These are phyloP conservation scores for Boechera stricta DNA, from an alignment of 345 rosid species.

Conservation along the genomic window DNA sequence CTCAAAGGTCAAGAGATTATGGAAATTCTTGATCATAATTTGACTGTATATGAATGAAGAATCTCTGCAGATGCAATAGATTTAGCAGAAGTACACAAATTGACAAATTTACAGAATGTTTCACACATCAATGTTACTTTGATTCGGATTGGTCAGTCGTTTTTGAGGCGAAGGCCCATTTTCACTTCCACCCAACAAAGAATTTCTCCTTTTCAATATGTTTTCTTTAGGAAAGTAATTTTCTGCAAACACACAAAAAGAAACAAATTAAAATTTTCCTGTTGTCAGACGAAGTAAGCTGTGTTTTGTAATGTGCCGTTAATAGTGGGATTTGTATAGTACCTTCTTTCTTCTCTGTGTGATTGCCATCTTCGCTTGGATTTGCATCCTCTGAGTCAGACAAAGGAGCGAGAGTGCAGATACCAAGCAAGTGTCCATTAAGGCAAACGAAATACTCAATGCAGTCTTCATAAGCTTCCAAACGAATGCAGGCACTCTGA, in stretches of 20 bases:
- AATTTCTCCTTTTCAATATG: conserved; percentile 39
- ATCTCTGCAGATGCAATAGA: conserved; percentile 26
- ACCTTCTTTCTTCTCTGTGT: conserved; percentile 46
- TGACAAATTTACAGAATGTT: conserved; percentile 33
- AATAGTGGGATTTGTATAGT: background rate
- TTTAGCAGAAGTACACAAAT: conserved; percentile 26
- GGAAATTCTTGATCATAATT: conserved; percentile 16
- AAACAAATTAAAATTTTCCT: background rate
- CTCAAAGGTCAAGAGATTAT: conserved; percentile 16
- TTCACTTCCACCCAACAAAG: conserved; percentile 42
- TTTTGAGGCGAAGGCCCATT: conserved; percentile 35
- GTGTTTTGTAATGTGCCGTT: background rate
- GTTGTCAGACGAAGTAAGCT: background rate
- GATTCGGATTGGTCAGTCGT: conserved; percentile 39
- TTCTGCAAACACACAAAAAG: conserved; percentile 11
- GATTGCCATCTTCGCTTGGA: conserved; percentile 51
- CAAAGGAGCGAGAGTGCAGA: conserved; percentile 88
- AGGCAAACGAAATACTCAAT: conserved; percentile 92
- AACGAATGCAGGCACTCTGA: conserved; percentile 86
- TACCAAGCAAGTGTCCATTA: conserved; percentile 92
- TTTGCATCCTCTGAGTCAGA: conserved; percentile 91
- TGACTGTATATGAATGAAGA: conserved; percentile 32
- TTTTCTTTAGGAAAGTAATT: conserved; percentile 36
- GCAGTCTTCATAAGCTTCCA: conserved; percentile 92
- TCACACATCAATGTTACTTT: conserved; percentile 41